Conservation (phyloP, 495 filamentous ascomycete genomes). For the Talaromyces nanjingensis region DNA sequence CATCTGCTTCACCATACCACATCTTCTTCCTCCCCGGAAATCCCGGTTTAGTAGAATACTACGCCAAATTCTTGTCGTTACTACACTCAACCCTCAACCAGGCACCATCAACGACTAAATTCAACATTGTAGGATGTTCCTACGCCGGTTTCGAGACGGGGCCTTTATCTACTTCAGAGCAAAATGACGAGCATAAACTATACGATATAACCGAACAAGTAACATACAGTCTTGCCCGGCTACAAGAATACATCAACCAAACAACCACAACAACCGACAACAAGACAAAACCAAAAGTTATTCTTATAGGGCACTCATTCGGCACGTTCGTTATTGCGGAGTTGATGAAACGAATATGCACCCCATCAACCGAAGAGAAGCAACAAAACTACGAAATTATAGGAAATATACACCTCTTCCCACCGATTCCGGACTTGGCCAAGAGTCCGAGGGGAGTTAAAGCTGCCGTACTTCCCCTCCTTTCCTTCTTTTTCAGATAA, state of each 20-base stretch:
- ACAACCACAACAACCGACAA: background rate
- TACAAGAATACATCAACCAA: background rate
- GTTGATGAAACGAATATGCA: conserved; percentile 47
- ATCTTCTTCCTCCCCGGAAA: conserved; percentile 80
- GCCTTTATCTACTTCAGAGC: conserved; percentile 10
- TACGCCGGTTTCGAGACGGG: conserved; percentile 65
- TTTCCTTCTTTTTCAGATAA: background rate
- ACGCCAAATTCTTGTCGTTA: conserved; percentile 58
- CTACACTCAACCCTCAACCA: conserved; percentile 20
- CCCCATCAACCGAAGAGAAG: conserved; percentile 14
- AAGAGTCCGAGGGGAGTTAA: conserved; percentile 49
- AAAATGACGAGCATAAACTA: background rate
- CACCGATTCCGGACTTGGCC: conserved; percentile 70
- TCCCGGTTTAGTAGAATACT: conserved; percentile 79
- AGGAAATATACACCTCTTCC: conserved; percentile 65
- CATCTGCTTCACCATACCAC: conserved; percentile 15
- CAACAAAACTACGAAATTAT: conserved; percentile 36
- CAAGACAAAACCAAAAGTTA: conserved; percentile 28
- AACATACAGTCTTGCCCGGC: background rate
- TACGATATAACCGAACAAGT: conserved; percentile 6
- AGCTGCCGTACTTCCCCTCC: background rate
- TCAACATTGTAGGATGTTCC: conserved; percentile 57
- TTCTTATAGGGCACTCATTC: conserved; percentile 80
- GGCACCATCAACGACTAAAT: conserved; percentile 31
- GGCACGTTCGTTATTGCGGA: conserved; percentile 75